A percentile compares a stretch with the other conserved stretches of the same genome.
Evolutionary conservation across 2,329 filamentous ascomycete species (phyloP).

Genomic region (Curvularia hawaiiensis): DNA sequence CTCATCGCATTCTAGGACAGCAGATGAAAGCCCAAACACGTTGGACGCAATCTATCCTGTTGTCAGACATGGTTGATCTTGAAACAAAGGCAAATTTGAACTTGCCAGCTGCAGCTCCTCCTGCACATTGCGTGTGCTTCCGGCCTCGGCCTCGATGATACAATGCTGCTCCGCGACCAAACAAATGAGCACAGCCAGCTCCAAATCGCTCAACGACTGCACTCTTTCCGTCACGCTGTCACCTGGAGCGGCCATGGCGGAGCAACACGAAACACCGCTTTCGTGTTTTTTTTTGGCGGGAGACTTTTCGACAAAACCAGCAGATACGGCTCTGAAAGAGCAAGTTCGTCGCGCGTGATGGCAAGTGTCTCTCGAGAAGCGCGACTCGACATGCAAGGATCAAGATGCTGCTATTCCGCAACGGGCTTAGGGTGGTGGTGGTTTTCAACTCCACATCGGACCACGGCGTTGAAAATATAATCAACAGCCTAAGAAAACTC

Average conservation of each 20-base stretch:
- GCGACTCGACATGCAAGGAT: background rate
- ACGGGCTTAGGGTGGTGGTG: background rate
- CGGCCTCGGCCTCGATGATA: slow-evolving; percentile 74
- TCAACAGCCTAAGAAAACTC: background rate
- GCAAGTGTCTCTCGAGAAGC: background rate
- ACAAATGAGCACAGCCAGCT: slow-evolving; percentile 83
- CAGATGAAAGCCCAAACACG: slow-evolving; percentile 74
- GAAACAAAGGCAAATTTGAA: background rate
- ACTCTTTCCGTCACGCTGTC: slow-evolving; percentile 57
- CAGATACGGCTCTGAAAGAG: background rate
- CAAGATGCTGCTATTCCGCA: background rate
- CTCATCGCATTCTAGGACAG: slow-evolving; percentile 73
- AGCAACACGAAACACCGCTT: background rate
- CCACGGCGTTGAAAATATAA: background rate
- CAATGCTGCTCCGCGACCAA: slow-evolving; percentile 85
- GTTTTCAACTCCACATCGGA: slow-evolving; percentile 1
- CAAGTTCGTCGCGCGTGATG: background rate
- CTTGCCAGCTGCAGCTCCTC: slow-evolving; percentile 73
- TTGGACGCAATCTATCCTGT: slow-evolving; percentile 65
- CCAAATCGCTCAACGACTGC: slow-evolving; percentile 81
- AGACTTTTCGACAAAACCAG: background rate
- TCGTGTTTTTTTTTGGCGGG: background rate
- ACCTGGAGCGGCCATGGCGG: background rate
- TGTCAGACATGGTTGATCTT: slow-evolving; percentile 9
- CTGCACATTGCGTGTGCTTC: slow-evolving; percentile 69